Percentiles rank a stretch among this genome's conserved stretches.
phyloP scores from a whole-genome alignment of 2,329 filamentous ascomycete species.

The Aspergillus spinulosporus region DNA sequence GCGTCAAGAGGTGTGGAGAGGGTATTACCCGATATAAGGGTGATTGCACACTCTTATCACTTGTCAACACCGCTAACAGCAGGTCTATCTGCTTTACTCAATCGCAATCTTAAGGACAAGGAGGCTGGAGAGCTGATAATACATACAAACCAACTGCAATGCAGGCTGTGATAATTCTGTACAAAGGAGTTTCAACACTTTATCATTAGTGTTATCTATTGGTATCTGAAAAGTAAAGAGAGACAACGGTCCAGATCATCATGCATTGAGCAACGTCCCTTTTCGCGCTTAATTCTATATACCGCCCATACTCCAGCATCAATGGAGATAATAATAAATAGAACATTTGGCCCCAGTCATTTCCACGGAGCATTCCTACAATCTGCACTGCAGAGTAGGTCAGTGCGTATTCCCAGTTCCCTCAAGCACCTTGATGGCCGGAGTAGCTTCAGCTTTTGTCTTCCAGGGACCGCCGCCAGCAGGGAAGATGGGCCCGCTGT shows the following conservation, averaged over 20 bases:
- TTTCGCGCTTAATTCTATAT: constrained; percentile 13
- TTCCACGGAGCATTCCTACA: not conserved
- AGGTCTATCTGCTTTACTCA: no score
- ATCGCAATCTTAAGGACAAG: no score
- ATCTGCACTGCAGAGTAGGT: not conserved
- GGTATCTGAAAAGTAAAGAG: not conserved
- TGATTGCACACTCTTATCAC: no score
- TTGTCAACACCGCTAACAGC: no score
- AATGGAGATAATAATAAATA: not conserved
- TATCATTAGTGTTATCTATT: not conserved
- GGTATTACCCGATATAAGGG: no score
- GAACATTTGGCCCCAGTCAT: not conserved
- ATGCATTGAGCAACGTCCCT: constrained; percentile 16
- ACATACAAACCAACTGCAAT: not conserved
- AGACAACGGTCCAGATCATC: constrained; percentile 11
- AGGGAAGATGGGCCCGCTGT: constrained; percentile 32
- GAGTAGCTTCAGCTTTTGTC: constrained; percentile 17
- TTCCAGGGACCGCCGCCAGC: constrained; percentile 34
- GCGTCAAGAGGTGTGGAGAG: no score
- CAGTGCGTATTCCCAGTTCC: constrained; percentile 1
- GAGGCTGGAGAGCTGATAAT: not conserved
- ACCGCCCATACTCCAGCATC: constrained; percentile 3
- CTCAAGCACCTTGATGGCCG: constrained; percentile 7
- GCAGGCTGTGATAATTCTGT: not conserved
- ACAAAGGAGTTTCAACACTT: not conserved